Percentiles rank a stretch among this genome's conserved stretches.
These are phyloP conservation scores for Lipomyces sp. DNA, from an alignment of 805 yeast genomes.

Conservation along the genomic window DNA sequence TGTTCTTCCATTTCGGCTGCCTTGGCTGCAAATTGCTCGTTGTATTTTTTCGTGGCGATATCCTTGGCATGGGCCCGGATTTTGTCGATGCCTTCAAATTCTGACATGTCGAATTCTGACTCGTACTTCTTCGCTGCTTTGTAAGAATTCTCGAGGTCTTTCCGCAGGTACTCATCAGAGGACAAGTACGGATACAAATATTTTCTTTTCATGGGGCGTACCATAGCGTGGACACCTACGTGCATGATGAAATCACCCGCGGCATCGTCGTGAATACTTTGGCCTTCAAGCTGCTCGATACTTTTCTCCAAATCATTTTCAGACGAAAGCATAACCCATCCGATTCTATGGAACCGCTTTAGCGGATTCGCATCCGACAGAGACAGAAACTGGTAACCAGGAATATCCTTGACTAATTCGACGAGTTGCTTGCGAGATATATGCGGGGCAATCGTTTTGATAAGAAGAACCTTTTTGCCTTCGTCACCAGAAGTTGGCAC, in stretches of 20 bases:
- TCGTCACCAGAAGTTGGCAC: background rate
- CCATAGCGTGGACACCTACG: slow-evolving; percentile 29
- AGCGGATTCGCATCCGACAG: slow-evolving; percentile 36
- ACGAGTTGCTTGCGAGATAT: slow-evolving; percentile 23
- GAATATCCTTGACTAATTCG: slow-evolving; percentile 23
- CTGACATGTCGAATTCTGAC: slow-evolving; percentile 24
- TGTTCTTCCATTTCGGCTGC: slow-evolving; percentile 17
- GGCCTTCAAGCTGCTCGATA: slow-evolving; percentile 30
- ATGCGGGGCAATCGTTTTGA: slow-evolving; percentile 33
- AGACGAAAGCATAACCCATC: slow-evolving; percentile 29
- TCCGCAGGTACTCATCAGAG: slow-evolving; percentile 14
- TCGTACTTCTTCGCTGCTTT: slow-evolving; percentile 28
- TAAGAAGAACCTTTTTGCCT: slow-evolving; percentile 24
- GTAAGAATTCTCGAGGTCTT: slow-evolving; percentile 21
- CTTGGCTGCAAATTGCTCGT: slow-evolving; percentile 9
- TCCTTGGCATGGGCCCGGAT: slow-evolving; percentile 24
- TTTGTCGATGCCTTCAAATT: slow-evolving; percentile 18
- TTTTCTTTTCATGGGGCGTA: slow-evolving; percentile 24
- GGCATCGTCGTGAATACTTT: slow-evolving; percentile 20
- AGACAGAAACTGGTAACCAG: slow-evolving; percentile 31
- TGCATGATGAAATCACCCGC: slow-evolving; percentile 27
- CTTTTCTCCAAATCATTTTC: slow-evolving; percentile 24
- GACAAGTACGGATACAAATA: slow-evolving; percentile 21
- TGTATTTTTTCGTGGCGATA: slow-evolving; percentile 14
- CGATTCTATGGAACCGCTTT: slow-evolving; percentile 29